These are phyloP conservation scores for Cordyceps tenuipes DNA, from an alignment of 2,329 filamentous ascomycete genomes.

Conservation along the genomic window DNA sequence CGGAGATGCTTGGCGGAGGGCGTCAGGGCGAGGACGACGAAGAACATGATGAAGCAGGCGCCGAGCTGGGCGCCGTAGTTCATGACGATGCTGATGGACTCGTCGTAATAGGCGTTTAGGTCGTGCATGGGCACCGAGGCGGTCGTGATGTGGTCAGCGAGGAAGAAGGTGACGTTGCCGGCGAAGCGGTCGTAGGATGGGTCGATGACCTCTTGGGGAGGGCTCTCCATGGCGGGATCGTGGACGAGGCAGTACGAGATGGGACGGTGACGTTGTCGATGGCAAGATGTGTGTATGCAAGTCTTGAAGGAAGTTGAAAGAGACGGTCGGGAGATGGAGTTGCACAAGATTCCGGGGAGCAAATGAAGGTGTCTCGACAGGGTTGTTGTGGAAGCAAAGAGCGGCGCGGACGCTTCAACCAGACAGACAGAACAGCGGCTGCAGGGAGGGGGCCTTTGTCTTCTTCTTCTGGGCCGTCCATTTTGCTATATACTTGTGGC, in stretches of 20 bases:
- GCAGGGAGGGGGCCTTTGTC: too few relatives aligned
- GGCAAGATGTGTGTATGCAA: neutral
- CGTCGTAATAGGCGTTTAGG: constrained; percentile 26
- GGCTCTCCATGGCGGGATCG: neutral
- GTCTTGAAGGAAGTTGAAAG: neutral
- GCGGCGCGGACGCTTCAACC: too few relatives aligned
- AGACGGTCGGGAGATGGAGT: neutral
- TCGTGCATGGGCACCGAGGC: constrained; percentile 24
- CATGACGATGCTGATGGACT: constrained; percentile 37
- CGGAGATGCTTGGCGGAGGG: constrained; percentile 55
- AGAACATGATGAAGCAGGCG: constrained; percentile 54
- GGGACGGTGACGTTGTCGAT: neutral
- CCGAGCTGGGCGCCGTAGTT: constrained; percentile 66
- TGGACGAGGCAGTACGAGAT: neutral
- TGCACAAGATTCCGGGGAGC: too few relatives aligned
- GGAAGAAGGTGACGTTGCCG: constrained; percentile 29
- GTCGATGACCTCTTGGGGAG: neutral
- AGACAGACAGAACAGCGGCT: too few relatives aligned
- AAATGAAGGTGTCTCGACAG: too few relatives aligned
- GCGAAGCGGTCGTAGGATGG: constrained; percentile 25
- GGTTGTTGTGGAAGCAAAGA: too few relatives aligned
- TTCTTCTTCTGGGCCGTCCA: neutral
- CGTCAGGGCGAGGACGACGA: constrained; percentile 60
- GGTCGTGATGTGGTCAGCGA: constrained; percentile 22
- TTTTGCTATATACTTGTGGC: neutral